Conservation (phyloP, 2,329 filamentous ascomycete species). For the Verticillium longisporum region DNA sequence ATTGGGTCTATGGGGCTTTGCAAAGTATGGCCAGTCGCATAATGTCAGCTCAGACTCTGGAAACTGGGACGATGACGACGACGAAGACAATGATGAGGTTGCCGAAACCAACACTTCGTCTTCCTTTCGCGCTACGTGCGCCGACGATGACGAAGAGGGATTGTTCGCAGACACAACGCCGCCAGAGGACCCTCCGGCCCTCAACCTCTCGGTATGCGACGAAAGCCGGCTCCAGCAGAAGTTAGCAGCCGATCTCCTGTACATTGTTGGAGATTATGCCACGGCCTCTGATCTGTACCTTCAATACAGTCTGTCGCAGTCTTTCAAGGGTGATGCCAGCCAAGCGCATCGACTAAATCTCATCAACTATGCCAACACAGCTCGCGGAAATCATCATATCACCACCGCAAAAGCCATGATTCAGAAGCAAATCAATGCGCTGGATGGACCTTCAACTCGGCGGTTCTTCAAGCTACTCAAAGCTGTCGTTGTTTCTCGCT, state of each 20-base stretch:
- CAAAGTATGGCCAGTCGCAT: conserved; percentile 17
- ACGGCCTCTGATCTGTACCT: neutral
- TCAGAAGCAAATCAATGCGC: neutral
- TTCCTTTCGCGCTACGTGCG: neutral
- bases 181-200: neutral
- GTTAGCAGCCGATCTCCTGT: neutral
- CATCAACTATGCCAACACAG: neutral
- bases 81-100: neutral
- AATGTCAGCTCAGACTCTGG: neutral
- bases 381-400: neutral
- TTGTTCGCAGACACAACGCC: neutral
- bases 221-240: neutral
- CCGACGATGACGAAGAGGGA: neutral
- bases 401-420: neutral
- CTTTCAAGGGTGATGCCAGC: neutral
- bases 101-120: neutral
- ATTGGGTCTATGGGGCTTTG: conserved; percentile 17
- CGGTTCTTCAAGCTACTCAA: neutral
- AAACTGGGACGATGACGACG: neutral
- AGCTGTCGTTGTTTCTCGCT: neutral
- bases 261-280: neutral
- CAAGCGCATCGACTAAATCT: neutral
- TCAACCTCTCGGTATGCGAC: neutral
- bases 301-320: neutral
- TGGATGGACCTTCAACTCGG: neutral